phyloP scores from a whole-genome alignment of 768 basidiomycete genomes.

The Lenzites betulinus region DNA sequence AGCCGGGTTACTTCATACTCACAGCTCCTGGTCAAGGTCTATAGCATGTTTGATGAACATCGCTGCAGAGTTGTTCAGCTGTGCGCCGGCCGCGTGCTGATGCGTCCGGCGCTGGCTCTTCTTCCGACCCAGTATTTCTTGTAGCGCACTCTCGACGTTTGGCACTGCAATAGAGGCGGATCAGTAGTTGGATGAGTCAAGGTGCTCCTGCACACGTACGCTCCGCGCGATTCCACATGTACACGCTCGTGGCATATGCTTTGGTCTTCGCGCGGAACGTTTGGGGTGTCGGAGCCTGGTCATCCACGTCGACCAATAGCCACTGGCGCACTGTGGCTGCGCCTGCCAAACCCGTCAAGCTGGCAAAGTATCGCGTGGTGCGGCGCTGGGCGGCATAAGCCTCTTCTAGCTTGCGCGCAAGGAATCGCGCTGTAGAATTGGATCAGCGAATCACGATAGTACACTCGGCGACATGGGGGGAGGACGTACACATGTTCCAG shows the following conservation, averaged over 20 bases:
- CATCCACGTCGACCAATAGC: background rate
- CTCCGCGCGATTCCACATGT: background rate
- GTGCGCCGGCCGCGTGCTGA: no score
- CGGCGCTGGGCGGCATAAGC: background rate
- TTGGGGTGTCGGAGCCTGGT: background rate
- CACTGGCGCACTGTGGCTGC: background rate
- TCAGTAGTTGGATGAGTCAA: no score
- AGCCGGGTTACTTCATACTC: no score
- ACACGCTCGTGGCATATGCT: no score
- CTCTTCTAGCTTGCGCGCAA: background rate
- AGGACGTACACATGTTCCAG: constrained; percentile 22
- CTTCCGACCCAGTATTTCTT: no score
- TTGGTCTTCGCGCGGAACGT: background rate
- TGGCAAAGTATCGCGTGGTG: background rate
- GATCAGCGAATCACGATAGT: background rate
- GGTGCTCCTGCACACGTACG: background rate
- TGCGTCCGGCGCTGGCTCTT: no score
- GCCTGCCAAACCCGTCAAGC: background rate
- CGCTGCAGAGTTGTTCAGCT: no score
- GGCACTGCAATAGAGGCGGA: no score
- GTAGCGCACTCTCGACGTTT: no score
- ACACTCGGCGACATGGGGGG: background rate
- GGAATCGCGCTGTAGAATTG: background rate
- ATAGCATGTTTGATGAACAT: no score
- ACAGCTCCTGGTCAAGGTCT: no score